These are phyloP conservation scores for Eucalyptus regnans DNA, from an alignment of 345 rosid species.

Conservation along the genomic window DNA sequence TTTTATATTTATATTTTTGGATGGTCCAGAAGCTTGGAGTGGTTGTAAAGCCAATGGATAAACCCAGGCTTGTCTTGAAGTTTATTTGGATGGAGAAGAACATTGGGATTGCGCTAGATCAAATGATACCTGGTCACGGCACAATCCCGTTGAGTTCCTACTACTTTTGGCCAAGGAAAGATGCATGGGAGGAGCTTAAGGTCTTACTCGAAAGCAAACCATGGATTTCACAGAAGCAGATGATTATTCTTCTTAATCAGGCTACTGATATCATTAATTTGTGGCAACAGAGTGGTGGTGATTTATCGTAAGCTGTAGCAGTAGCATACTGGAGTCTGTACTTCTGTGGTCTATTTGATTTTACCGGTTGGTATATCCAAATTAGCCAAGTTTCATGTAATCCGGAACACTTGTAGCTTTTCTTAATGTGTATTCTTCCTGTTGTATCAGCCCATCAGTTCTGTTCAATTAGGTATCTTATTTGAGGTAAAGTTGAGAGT, in stretches of 20 bases:
- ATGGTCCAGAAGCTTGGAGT: constrained; percentile 48
- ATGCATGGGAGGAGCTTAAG: constrained; percentile 89
- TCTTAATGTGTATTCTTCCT: neutral
- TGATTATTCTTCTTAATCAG: constrained; percentile 69
- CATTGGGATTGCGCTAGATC: constrained; percentile 73
- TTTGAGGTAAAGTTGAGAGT: neutral
- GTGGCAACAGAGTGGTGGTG: constrained; percentile 58
- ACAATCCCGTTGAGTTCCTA: constrained; percentile 75
- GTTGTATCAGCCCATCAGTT: neutral
- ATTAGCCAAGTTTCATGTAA: neutral
- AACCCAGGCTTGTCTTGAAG: constrained; percentile 69
- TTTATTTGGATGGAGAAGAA: constrained; percentile 83
- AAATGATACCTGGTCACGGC: constrained; percentile 59
- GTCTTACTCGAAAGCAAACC: constrained; percentile 62
- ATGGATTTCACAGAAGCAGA: constrained; percentile 71
- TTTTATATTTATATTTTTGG: neutral
- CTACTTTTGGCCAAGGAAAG: constrained; percentile 83
- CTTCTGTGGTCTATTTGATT: neutral
- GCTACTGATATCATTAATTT: constrained; percentile 77
- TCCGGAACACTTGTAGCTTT: neutral
- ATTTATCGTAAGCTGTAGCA: constrained; percentile 4
- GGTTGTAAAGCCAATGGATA: constrained; percentile 69
- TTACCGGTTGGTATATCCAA: neutral
- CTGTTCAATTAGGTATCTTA: neutral
- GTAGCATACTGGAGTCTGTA: neutral